A percentile compares a stretch with the other conserved stretches of the same genome.
These are phyloP conservation scores for Podaxis sp. DNA, from an alignment of 768 basidiomycete genomes.

Conservation along the genomic window DNA sequence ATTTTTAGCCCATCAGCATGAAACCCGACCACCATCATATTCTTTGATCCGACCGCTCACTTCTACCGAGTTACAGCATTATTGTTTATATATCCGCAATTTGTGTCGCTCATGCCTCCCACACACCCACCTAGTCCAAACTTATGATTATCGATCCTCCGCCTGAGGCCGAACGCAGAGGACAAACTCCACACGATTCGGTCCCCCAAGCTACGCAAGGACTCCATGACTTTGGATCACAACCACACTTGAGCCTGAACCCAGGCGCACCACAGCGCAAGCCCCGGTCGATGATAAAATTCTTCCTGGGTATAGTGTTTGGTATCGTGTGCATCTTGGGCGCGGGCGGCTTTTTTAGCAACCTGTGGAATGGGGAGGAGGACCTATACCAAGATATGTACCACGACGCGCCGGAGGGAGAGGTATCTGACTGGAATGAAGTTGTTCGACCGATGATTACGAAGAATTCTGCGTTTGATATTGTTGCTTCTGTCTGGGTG, in stretches of 20 bases:
- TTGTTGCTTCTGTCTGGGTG: constrained; percentile 21
- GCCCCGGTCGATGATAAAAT: background rate
- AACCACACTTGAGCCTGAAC: background rate
- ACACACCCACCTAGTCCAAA: too few species aligned
- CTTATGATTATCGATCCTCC: too few species aligned
- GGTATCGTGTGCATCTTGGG: background rate
- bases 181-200: too few species aligned
- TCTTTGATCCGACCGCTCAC: too few species aligned
- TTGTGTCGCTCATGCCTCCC: too few species aligned
- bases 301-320: background rate
- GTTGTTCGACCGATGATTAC: constrained; percentile 21
- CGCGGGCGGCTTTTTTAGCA: background rate
- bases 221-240: too few species aligned
- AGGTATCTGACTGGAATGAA: constrained; percentile 4
- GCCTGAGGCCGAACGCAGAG: too few species aligned
- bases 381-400: constrained; percentile 2
- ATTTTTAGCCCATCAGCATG: too few species aligned
- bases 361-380: background rate
- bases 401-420: background rate
- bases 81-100: too few species aligned
- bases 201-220: too few species aligned
- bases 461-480: constrained; percentile 18
- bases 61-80: too few species aligned
- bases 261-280: background rate
- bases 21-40: too few species aligned